phyloP scores from a whole-genome alignment of 1,284 basidiomycete genomes.

The Prillingera fragicola region DNA sequence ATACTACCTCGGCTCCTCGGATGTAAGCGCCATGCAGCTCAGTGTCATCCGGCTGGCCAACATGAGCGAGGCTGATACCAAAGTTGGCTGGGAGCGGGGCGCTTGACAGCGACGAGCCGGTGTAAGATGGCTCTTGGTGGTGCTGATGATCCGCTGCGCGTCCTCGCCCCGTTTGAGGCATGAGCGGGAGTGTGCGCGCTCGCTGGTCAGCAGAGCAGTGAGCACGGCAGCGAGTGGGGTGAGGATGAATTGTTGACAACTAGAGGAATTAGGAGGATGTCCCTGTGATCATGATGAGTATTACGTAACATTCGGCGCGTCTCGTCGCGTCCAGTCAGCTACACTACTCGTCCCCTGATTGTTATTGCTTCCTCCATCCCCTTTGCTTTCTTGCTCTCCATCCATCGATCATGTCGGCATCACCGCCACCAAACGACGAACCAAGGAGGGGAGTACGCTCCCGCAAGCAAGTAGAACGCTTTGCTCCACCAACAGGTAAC shows the following conservation, averaged over 20 bases:
- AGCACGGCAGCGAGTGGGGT: no score
- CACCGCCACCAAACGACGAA: conserved; percentile 17
- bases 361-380: conserved; percentile 6
- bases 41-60: background rate
- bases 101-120: conserved; percentile 9
- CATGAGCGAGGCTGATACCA: conserved; percentile 17
- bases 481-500: conserved; percentile 22
- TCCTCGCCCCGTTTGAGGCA: background rate
- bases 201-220: background rate
- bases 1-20: conserved; percentile 19
- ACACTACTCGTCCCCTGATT: conserved; percentile 1
- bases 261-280: no score
- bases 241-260: no score
- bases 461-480: conserved; percentile 35
- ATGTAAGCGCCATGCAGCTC: conserved; percentile 6
- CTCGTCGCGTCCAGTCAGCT: background rate
- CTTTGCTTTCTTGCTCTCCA: conserved; percentile 3
- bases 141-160: background rate
- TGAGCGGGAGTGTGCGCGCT: background rate
- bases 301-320: background rate
- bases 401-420: conserved; percentile 20
- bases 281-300: no score
- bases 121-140: background rate
- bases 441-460: conserved; percentile 36
- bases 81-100: conserved; percentile 21